A percentile compares a stretch with the other conserved stretches of the same genome.
phyloP scores from a whole-genome alignment of 345 rosid genomes.

The Populus simonii region DNA sequence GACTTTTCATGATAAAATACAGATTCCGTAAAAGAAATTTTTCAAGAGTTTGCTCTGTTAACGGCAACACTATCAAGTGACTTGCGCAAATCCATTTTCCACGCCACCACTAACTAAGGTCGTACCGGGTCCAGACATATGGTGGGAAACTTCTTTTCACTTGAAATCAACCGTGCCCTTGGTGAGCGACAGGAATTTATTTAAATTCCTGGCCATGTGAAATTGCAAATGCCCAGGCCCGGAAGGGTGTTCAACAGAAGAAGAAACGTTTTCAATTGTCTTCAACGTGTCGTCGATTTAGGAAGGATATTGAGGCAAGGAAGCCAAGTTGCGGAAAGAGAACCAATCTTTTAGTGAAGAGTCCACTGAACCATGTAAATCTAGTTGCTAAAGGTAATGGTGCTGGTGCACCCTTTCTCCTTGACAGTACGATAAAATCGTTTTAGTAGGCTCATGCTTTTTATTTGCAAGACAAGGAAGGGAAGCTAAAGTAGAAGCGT shows the following conservation, averaged over 20 bases:
- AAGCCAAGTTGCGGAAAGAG: not conserved
- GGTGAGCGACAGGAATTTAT: not conserved
- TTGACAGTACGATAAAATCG: not conserved
- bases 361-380: not conserved
- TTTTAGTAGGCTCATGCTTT: not conserved
- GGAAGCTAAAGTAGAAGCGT: not conserved
- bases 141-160: not conserved
- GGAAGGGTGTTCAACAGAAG: not conserved
- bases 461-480: too few relatives aligned
- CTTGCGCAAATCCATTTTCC: not conserved
- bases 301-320: not conserved
- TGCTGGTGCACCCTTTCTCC: not conserved
- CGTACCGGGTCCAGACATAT: not conserved
- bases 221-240: not conserved
- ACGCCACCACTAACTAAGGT: not conserved
- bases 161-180: not conserved
- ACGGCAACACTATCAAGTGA: not conserved
- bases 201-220: not conserved
- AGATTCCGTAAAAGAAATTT: not conserved
- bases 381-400: not conserved
- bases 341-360: not conserved
- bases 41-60: not conserved
- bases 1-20: not conserved
- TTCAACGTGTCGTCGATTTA: not conserved
- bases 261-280: not conserved